phyloP scores from a whole-genome alignment of 305 asterid species.

The Fraxinus ornus region DNA sequence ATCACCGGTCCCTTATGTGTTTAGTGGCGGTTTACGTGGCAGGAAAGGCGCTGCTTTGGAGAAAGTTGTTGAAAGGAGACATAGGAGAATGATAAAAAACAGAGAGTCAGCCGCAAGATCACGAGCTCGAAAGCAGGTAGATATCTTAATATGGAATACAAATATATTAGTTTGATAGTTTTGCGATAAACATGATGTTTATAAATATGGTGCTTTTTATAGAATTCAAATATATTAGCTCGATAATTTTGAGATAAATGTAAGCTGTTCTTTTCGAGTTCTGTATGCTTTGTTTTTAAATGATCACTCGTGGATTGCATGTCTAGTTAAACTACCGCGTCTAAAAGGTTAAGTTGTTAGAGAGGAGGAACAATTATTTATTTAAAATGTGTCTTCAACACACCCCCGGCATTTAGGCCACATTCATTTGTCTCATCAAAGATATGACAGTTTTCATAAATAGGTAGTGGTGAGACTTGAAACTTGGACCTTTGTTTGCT shows the following conservation, averaged over 20 bases:
- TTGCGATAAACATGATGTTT: neutral
- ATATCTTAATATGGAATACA: neutral
- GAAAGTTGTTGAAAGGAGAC: slow-evolving; percentile 95
- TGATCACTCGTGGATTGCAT: neutral
- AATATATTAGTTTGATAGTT: neutral
- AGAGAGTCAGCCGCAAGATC: slow-evolving; percentile 98
- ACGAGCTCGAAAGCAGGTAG: slow-evolving; percentile 98
- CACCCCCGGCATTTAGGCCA: neutral
- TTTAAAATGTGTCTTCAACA: neutral
- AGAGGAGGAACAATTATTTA: neutral
- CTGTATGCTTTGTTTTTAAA: neutral
- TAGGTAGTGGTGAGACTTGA: neutral
- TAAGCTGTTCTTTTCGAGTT: neutral
- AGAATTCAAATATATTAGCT: neutral
- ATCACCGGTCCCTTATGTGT: slow-evolving; percentile 70
- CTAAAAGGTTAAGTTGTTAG: neutral
- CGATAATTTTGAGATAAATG: neutral
- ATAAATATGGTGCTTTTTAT: neutral
- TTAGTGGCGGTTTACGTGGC: slow-evolving; percentile 71
- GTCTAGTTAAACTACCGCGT: neutral
- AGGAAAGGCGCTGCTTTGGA: slow-evolving; percentile 72
- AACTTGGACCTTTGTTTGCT: neutral
- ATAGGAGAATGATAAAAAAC: slow-evolving; percentile 85
- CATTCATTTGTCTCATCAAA: neutral
- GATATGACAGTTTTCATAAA: neutral